Conservation (phyloP, 371 early-diverging fungal genomes). For the Mortierella sp. region DNA sequence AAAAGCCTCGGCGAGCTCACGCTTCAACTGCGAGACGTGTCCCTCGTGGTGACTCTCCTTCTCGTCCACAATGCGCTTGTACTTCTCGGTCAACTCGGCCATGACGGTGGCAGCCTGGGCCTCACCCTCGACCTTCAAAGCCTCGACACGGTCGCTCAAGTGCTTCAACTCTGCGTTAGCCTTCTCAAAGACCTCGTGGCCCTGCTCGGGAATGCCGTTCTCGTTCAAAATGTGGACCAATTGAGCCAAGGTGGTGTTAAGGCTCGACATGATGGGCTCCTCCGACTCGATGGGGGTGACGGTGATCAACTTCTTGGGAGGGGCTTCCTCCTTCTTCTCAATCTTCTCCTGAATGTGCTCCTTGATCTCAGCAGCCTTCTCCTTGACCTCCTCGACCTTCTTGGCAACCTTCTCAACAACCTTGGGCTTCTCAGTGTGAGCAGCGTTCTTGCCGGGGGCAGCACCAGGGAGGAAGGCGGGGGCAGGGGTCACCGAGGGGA, state of each 20-base stretch:
- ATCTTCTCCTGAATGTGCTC: conserved; percentile 23
- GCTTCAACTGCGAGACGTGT: conserved; percentile 58
- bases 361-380: conserved; percentile 33
- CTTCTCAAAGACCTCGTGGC: conserved; percentile 57
- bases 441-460: conserved; percentile 42
- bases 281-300: conserved; percentile 50
- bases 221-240: conserved; percentile 55
- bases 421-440: conserved; percentile 6
- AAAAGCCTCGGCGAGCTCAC: conserved; percentile 59
- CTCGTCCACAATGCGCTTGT: conserved; percentile 32
- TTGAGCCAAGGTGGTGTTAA: conserved; percentile 53
- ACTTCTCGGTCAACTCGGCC: conserved; percentile 54
- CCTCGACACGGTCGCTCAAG: conserved; percentile 54
- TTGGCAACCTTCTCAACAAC: conserved; percentile 12
- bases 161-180: conserved; percentile 54
- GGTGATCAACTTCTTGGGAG: conserved; percentile 45
- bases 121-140: conserved; percentile 56
- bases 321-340: conserved; percentile 17
- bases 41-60: conserved; percentile 50
- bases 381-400: conserved; percentile 31
- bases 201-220: conserved; percentile 56
- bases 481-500: conserved; percentile 45
- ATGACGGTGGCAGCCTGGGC: conserved; percentile 57
- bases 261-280: conserved; percentile 55
- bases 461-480: conserved; percentile 48